Evolutionary conservation across 345 rosid genomes (phyloP).

Genomic region (Clarkia xantiana): DNA sequence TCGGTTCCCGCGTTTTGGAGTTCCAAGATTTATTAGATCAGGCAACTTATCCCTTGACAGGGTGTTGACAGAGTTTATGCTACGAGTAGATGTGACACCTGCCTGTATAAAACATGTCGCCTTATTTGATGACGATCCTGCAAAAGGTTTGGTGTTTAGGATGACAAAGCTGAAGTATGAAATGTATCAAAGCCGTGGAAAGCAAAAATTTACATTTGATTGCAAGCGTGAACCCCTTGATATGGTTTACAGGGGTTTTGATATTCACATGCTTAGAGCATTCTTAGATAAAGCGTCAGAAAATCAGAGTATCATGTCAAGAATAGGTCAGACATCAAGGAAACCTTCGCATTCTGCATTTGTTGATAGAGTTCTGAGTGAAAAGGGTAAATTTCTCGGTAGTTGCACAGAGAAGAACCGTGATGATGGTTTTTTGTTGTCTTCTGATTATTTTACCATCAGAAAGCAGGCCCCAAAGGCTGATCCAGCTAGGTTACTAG

Average conservation of each 20-base stretch:
- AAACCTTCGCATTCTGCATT: constrained; percentile 50
- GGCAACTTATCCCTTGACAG: constrained; percentile 88
- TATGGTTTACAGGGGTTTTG: constrained; percentile 90
- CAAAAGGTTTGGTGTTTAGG: constrained; percentile 69
- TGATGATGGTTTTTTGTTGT: constrained; percentile 81
- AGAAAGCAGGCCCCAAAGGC: constrained; percentile 95
- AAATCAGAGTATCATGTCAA: constrained; percentile 32
- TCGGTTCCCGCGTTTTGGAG: constrained; percentile 90
- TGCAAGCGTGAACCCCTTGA: constrained; percentile 86
- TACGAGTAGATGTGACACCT: constrained; percentile 79
- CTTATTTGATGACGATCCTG: constrained; percentile 83
- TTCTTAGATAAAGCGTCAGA: constrained; percentile 52
- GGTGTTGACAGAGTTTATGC: constrained; percentile 94
- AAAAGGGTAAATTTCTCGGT: constrained; percentile 26
- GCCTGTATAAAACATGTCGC: constrained; percentile 57
- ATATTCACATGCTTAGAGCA: constrained; percentile 77
- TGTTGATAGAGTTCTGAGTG: constrained; percentile 50
- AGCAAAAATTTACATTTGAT: constrained; percentile 80
- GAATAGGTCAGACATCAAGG: constrained; percentile 36
- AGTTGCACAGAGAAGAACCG: constrained; percentile 54
- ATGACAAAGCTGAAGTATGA: constrained; percentile 80
- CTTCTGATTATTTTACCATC: constrained; percentile 87
- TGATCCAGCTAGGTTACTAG: constrained; percentile 70
- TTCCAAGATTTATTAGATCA: constrained; percentile 65
- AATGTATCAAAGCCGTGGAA: constrained; percentile 69